These are phyloP conservation scores for Periconia sp. DNA, from an alignment of 2,329 filamentous ascomycete species.

Conservation along the genomic window DNA sequence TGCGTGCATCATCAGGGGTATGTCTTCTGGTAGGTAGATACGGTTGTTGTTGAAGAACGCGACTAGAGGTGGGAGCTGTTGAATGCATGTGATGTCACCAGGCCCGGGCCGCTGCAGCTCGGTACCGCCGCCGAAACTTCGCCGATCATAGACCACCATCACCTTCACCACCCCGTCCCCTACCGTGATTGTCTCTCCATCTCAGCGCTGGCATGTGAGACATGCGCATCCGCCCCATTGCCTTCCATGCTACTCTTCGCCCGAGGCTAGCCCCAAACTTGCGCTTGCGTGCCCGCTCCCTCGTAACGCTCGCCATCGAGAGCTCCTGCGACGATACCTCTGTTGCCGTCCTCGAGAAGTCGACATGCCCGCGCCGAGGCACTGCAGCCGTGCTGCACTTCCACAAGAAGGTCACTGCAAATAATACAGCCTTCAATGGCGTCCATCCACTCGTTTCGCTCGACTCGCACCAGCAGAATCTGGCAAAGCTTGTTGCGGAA, in stretches of 20 bases:
- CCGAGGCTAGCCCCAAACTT: constrained; percentile 1
- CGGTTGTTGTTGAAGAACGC: not conserved
- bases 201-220: constrained; percentile 5
- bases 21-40: constrained; percentile 14
- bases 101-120: not conserved
- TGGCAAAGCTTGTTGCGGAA: constrained; percentile 71
- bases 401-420: constrained; percentile 80
- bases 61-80: not conserved
- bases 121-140: not conserved
- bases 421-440: constrained; percentile 76
- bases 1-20: constrained; percentile 20
- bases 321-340: constrained; percentile 93
- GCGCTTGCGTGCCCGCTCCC: constrained; percentile 21
- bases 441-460: constrained; percentile 81
- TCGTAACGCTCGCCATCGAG: constrained; percentile 73
- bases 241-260: constrained; percentile 12
- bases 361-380: constrained; percentile 10
- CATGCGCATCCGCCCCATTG: constrained; percentile 26
- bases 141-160: not conserved
- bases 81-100: constrained; percentile 5
- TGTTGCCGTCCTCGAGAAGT: constrained; percentile 77
- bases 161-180: not conserved
- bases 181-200: not conserved
- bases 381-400: constrained; percentile 69
- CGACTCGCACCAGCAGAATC: constrained; percentile 73